Evolutionary conservation across 2,329 filamentous ascomycete species (phyloP), one percentile per base, ranked within the genome.

Genomic region (Pseudogymnoascus sp.): DNA sequence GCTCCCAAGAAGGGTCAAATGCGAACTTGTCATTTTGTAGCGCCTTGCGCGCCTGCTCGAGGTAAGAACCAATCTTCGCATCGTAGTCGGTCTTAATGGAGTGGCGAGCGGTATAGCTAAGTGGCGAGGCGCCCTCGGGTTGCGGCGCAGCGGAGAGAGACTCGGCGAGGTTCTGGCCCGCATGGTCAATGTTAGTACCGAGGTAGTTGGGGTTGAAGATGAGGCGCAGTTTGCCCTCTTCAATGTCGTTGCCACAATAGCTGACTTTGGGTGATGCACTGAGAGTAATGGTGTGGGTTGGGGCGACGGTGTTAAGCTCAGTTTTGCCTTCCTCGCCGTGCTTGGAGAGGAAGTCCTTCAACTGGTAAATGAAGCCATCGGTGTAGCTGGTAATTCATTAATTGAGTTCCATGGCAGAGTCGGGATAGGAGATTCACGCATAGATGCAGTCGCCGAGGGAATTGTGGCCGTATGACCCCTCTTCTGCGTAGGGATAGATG

Each of bases 281-380:
- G 47, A 83, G 69, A 18, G 75, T 76, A 28, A 82, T 66, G 47
- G 73, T 69, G 63, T 80, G 79, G 1, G 74, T 71, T 22, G 70
- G 63, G 65, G 71, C 74, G 63, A 81, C 74, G 37, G 68, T 69
- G 68, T 83, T 83, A 64, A 84, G 68, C 68, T 82, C 81, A 5
- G 68, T 64, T 60, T 75, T 71, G 57, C 72, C 74, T 1, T 73
- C 70, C 37, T 75, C 72, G 57, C 74, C 78, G 59, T 75, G 69
- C 4, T 62, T 70, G 1, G 69, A 63, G 50, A 72, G 62, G 61
- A 76, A 78, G 41, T 75, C 70, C 57, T 74, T 73, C 25, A 82
- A 65, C 60, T 74, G 71, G 35, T 69, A 72, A 63, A 76, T 69
- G 32, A 74, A 76, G n/a, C 71, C 72, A 1, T 73, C 69, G 62